Base-by-base conservation (phyloP, 768 basidiomycete species). In the Gymnopilus dilepis region DNA sequence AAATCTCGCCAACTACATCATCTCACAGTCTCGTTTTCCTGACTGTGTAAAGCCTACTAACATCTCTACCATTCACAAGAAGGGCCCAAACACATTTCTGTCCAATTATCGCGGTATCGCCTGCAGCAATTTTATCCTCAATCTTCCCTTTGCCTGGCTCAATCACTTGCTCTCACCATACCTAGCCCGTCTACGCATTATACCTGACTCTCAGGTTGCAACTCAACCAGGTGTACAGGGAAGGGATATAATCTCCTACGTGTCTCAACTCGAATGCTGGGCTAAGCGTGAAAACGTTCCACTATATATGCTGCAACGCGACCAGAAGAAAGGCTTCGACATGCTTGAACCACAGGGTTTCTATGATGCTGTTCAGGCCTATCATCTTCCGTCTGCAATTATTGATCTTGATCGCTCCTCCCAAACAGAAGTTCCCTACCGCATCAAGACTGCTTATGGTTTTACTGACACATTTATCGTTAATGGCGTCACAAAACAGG, bases 311-410 rank as follows among this genome's bases (percentile, higher is more conserved):
- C 43, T 75, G 12, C 59, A 72, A 54, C 60, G 70, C 0, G 73
- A 76, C 41, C 73, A 76, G 40, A 74, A 64, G 67, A 76, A 76
- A 37, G 74, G 74, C 0, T 76, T 74, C 50, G 74, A 74, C 38
- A 61, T 64, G 43, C 62, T 77, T 0, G 58, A 57, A 9, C 73
- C 74, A 0, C 38, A 73, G 54, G 73, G 74, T 0, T 75, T 75
- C 56, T 74, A 76, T 45, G 73, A 76, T 62, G 73, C 74, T 6
- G 34, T 76, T 2, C n/a, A 17, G 0, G 72, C 73, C 0, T 75
- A 75, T 55, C 66, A 70, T 12, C 65, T 75, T 0, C 72, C 73
- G 0, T 0, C 1, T 0, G 28, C 65, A 0, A 72, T 76, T 13
- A 62, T 62, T 38, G 67, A 72, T 26, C 63, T 76, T 5, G 72